Percentiles rank a stretch among this genome's conserved stretches.
These are phyloP conservation scores for Umbelopsis ramanniana DNA, from an alignment of 192 early-diverging fungal species.

Conservation along the genomic window DNA sequence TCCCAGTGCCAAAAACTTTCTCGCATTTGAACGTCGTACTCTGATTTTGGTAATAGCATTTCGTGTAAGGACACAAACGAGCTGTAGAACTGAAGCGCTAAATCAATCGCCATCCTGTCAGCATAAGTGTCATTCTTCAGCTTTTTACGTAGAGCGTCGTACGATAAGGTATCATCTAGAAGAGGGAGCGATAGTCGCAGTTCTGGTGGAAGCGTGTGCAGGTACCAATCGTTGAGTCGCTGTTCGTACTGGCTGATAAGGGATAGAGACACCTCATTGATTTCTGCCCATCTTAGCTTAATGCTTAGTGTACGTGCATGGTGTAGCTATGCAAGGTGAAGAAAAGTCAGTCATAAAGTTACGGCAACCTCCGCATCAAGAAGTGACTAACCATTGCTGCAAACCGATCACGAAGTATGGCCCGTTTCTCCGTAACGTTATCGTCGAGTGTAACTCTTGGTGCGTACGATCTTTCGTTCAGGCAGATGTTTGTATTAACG, in stretches of 20 bases:
- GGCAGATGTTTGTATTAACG: no score
- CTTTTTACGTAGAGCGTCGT: conserved; percentile 11
- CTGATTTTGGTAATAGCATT: conserved; percentile 19
- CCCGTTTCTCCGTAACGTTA: background rate
- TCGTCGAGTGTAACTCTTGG: background rate
- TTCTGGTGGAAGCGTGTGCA: conserved; percentile 15
- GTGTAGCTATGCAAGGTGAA: background rate
- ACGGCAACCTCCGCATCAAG: no score
- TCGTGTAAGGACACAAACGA: conserved; percentile 22
- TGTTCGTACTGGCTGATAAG: conserved; percentile 21
- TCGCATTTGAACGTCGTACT: background rate
- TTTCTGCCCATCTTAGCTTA: conserved; percentile 14
- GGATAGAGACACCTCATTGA: conserved; percentile 21
- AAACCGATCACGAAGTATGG: conserved; percentile 15
- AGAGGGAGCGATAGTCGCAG: conserved; percentile 23
- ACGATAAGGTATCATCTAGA: conserved; percentile 25
- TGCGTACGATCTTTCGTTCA: background rate
- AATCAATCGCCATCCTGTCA: conserved; percentile 17
- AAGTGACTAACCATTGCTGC: background rate
- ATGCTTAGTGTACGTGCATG: background rate
- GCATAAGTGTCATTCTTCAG: conserved; percentile 10
- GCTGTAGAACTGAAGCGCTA: conserved; percentile 22
- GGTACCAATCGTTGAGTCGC: conserved; percentile 22
- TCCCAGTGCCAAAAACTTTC: background rate
- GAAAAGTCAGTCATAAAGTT: background rate